Percentiles rank a stretch among this genome's conserved stretches.
Evolutionary conservation across 2,329 filamentous ascomycete species (phyloP).

Genomic region (Monilinia aucupariae): DNA sequence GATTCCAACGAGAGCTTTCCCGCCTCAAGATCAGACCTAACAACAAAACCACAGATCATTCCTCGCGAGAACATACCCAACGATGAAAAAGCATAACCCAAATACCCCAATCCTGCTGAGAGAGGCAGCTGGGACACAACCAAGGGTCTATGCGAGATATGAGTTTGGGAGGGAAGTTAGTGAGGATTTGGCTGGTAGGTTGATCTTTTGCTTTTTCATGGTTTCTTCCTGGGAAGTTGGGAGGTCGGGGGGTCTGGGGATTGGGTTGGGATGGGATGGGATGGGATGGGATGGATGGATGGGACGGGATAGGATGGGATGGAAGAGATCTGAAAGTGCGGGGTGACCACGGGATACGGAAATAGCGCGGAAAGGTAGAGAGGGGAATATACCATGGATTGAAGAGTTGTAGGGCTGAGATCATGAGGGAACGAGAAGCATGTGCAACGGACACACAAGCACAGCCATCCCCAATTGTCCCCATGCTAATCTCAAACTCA

Average conservation of each 20-base stretch:
- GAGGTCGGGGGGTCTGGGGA: neutral
- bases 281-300: no score
- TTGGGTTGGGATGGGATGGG: neutral
- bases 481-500: neutral
- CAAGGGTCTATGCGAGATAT: conserved; percentile 87
- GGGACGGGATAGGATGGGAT: no score
- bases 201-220: neutral
- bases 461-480: no score
- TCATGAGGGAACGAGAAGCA: conserved; percentile 23
- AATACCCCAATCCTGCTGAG: conserved; percentile 89
- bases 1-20: neutral
- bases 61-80: conserved; percentile 84
- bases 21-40: conserved; percentile 1
- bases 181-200: conserved; percentile 52
- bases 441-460: neutral
- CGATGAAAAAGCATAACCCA: conserved; percentile 99
- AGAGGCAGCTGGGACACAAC: conserved; percentile 78
- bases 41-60: conserved; percentile 61
- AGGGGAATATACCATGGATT: neutral
- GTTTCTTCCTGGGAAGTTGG: neutral
- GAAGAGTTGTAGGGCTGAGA: neutral
- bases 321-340: neutral
- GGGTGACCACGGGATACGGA: no score
- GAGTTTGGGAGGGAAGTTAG: conserved; percentile 66
- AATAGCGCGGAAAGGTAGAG: neutral